These are phyloP conservation scores for Curvularia verruculosa DNA, from an alignment of 2,329 filamentous ascomycete species.

Conservation along the genomic window DNA sequence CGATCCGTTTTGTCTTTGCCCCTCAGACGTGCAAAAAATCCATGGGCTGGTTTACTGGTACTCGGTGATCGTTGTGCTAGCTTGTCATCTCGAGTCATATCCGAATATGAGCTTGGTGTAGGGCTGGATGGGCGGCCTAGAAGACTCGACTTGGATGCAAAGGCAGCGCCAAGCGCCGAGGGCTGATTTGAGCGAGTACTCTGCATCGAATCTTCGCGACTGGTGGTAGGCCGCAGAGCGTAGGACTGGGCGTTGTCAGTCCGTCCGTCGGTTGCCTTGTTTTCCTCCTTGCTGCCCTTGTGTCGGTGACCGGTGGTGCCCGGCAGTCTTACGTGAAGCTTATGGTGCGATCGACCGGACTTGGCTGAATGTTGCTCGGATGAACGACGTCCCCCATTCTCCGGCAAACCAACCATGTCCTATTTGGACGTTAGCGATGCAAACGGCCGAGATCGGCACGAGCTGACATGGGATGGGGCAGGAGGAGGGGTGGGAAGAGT, in stretches of 20 bases:
- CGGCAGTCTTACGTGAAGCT: conserved; percentile 64
- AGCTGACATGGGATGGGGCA: background rate
- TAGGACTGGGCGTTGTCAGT: conserved; percentile 53
- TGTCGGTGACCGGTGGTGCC: conserved; percentile 69
- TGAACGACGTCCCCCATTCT: conserved; percentile 43
- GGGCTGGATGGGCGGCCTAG: conserved; percentile 77
- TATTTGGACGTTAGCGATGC: conserved; percentile 24
- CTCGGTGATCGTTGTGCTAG: conserved; percentile 61
- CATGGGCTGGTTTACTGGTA: conserved; percentile 57
- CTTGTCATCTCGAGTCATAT: conserved; percentile 55
- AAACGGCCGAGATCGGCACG: conserved; percentile 7
- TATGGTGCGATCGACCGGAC: conserved; percentile 63
- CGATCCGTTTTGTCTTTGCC: conserved; percentile 56
- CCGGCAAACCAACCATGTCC: conserved; percentile 40
- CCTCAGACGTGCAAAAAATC: conserved; percentile 61
- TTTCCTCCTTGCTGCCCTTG: conserved; percentile 68
- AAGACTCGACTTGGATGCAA: conserved; percentile 57
- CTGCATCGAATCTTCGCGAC: conserved; percentile 73
- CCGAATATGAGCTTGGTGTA: conserved; percentile 75
- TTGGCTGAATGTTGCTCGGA: conserved; percentile 46
- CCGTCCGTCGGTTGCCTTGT: conserved; percentile 40
- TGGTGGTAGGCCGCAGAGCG: conserved; percentile 72
- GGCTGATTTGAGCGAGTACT: conserved; percentile 53
- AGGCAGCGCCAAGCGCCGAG: conserved; percentile 55
- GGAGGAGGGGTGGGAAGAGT: background rate